Conservation (phyloP, 2,329 filamentous ascomycete genomes). For the Ophiostoma ulmi region DNA sequence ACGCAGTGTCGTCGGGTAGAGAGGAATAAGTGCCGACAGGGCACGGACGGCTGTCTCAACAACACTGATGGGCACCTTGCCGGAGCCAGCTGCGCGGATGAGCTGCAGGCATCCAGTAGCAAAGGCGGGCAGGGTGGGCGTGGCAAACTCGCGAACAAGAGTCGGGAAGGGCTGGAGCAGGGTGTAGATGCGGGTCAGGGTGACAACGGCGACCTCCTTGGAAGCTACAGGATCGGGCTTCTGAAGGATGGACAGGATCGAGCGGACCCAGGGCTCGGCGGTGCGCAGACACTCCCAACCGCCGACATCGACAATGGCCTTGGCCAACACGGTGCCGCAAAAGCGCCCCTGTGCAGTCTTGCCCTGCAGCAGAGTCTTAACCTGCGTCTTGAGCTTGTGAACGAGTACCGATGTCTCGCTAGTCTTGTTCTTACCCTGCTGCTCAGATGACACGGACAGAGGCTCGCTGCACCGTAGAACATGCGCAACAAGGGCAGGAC, state of each 20-base stretch:
- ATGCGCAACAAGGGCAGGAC: constrained; percentile 62
- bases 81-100: constrained; percentile 42
- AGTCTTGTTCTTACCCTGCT: constrained; percentile 46
- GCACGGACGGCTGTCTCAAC: constrained; percentile 66
- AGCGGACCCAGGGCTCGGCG: constrained; percentile 69
- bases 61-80: constrained; percentile 45
- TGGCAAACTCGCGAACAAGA: constrained; percentile 79
- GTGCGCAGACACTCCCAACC: constrained; percentile 76
- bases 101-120: constrained; percentile 68
- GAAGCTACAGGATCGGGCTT: constrained; percentile 71
- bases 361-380: constrained; percentile 73
- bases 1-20: constrained; percentile 77
- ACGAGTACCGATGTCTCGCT: constrained; percentile 65
- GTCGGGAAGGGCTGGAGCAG: constrained; percentile 78
- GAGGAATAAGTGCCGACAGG: constrained; percentile 66
- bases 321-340: constrained; percentile 70
- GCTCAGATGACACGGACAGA: constrained; percentile 56
- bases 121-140: constrained; percentile 71
- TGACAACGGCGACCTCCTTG: constrained; percentile 71
- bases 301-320: constrained; percentile 74
- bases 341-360: constrained; percentile 70
- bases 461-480: constrained; percentile 53
- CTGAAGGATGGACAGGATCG: constrained; percentile 69
- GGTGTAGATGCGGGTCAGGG: constrained; percentile 76
- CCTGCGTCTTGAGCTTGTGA: constrained; percentile 74